A percentile compares a stretch with the other conserved stretches of the same genome.
Conservation (phyloP, 2,329 filamentous ascomycete species). For the Sporothrix humicola region DNA sequence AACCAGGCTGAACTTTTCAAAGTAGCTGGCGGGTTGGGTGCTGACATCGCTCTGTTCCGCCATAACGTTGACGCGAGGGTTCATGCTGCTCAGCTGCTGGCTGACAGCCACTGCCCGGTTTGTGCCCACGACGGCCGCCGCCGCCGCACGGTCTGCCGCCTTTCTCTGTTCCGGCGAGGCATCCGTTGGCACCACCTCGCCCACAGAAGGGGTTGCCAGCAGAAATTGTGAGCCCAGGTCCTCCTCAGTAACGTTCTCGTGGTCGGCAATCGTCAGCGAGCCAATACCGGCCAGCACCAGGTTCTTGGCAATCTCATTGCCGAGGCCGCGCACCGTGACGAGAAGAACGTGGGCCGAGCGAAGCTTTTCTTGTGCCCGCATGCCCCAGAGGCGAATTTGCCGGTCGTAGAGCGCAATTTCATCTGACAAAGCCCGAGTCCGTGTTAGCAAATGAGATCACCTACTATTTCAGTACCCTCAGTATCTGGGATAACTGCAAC, state of each 20-base stretch:
- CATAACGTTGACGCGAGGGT: slow-evolving; percentile 81
- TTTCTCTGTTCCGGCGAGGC: slow-evolving; percentile 81
- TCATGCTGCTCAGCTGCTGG: slow-evolving; percentile 80
- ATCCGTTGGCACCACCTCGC: slow-evolving; percentile 51
- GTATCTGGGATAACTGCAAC: neutral
- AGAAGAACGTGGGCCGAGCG: slow-evolving; percentile 88
- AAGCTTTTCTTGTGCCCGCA: slow-evolving; percentile 91
- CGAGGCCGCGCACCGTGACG: slow-evolving; percentile 84
- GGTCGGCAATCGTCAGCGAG: slow-evolving; percentile 86
- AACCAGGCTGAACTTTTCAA: slow-evolving; percentile 78
- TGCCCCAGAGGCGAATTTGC: slow-evolving; percentile 96
- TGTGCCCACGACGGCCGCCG: slow-evolving; percentile 72
- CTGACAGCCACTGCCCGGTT: slow-evolving; percentile 85
- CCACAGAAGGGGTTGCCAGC: slow-evolving; percentile 53
- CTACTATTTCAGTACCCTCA: neutral
- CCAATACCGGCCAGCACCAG: slow-evolving; percentile 92
- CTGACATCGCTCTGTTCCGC: slow-evolving; percentile 72
- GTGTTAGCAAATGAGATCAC: neutral
- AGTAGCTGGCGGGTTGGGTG: slow-evolving; percentile 74
- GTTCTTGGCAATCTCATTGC: slow-evolving; percentile 96
- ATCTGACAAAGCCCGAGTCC: slow-evolving; percentile 58
- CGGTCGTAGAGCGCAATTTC: slow-evolving; percentile 97
- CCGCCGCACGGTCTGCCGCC: slow-evolving; percentile 77
- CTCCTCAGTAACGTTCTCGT: slow-evolving; percentile 73
- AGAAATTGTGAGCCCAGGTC: slow-evolving; percentile 88